A percentile compares a stretch with the other conserved stretches of the same genome.
These are phyloP conservation scores for Sambucus nigra DNA, from an alignment of 129 eudicot species.

Conservation along the genomic window DNA sequence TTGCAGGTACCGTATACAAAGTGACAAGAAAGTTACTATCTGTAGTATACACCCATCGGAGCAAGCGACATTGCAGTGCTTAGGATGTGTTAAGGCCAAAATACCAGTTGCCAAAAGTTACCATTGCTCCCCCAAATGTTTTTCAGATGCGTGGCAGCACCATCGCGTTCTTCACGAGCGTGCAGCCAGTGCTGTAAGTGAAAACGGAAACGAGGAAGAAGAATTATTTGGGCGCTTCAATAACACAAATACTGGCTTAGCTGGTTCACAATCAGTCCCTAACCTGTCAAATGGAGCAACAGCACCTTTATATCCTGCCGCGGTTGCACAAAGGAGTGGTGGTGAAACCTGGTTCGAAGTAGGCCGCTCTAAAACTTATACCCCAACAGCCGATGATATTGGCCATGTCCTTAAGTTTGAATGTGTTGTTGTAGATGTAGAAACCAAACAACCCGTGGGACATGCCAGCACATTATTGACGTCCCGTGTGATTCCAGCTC, in stretches of 20 bases:
- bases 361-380: constrained; percentile 70
- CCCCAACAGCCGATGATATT: constrained; percentile 89
- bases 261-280: constrained; percentile 26
- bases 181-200: constrained; percentile 89
- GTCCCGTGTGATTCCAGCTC: constrained; percentile 92
- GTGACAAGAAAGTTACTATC: constrained; percentile 74
- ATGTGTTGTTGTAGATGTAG: constrained; percentile 81
- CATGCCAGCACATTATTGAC: constrained; percentile 38
- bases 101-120: constrained; percentile 82
- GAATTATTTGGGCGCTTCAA: constrained; percentile 35
- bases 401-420: constrained; percentile 88
- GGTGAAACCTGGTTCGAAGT: constrained; percentile 94
- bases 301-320: constrained; percentile 63
- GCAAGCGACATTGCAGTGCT: constrained; percentile 87
- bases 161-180: constrained; percentile 95
- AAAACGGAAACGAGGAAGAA: constrained; percentile 86
- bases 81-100: constrained; percentile 89
- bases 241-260: constrained; percentile 50
- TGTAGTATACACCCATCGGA: constrained; percentile 95
- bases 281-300: constrained; percentile 52
- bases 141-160: constrained; percentile 95
- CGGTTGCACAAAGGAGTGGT: constrained; percentile 67
- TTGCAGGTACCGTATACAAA: constrained; percentile 92
- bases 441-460: constrained; percentile 60
- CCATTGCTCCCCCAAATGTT: constrained; percentile 92